These are phyloP conservation scores for Ophiostoma ulmi DNA, from an alignment of 2,329 filamentous ascomycete genomes.

Conservation along the genomic window DNA sequence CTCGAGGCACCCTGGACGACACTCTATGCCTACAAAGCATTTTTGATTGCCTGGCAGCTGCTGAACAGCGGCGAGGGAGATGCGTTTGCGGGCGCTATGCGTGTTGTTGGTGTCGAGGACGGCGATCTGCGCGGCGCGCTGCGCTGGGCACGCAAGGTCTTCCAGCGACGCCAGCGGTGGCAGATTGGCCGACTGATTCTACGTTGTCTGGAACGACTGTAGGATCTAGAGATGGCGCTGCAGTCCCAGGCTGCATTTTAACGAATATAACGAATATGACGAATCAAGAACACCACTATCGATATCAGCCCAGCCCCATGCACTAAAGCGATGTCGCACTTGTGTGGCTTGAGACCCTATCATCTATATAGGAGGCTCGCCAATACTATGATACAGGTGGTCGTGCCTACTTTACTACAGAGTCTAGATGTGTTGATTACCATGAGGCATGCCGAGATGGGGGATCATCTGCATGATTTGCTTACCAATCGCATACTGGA, in stretches of 20 bases:
- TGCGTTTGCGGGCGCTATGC: constrained; percentile 30
- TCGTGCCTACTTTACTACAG: neutral
- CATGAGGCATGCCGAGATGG: neutral
- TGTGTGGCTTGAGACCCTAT: neutral
- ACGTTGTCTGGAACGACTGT: constrained; percentile 31
- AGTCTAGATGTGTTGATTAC: neutral
- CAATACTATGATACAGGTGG: neutral
- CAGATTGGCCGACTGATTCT: constrained; percentile 34
- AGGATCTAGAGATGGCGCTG: neutral
- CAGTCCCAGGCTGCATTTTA: neutral
- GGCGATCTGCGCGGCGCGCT: constrained; percentile 32
- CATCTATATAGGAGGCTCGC: neutral
- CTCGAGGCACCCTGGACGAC: constrained; percentile 39
- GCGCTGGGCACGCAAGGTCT: constrained; percentile 34
- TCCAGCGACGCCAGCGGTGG: constrained; percentile 33
- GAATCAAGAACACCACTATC: neutral
- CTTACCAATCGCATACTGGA: neutral
- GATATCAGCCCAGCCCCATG: neutral
- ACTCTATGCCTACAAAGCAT: constrained; percentile 39
- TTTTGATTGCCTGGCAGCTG: constrained; percentile 40
- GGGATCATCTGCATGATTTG: neutral
- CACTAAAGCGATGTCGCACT: neutral
- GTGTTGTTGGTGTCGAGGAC: constrained; percentile 29
- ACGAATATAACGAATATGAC: neutral
- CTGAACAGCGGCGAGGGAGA: constrained; percentile 28